A percentile compares a stretch with the other conserved stretches of the same genome.
These are phyloP conservation scores for Kwoniella dejecticola DNA, from an alignment of 768 basidiomycete species.

Conservation along the genomic window DNA sequence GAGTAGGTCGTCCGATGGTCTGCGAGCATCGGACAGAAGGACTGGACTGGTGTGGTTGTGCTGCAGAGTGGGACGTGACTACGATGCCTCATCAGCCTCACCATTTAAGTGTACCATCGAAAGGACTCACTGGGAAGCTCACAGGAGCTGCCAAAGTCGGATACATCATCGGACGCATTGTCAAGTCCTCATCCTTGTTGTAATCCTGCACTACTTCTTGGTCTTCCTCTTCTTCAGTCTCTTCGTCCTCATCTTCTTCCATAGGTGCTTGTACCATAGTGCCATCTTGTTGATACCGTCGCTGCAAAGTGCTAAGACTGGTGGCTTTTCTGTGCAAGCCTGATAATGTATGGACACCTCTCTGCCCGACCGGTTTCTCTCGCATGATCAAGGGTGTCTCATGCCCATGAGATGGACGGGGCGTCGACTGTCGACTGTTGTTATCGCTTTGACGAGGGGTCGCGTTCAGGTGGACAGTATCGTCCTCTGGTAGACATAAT, in stretches of 20 bases:
- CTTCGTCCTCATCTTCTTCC: constrained; percentile 30
- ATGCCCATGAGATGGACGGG: constrained; percentile 16
- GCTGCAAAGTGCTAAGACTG: constrained; percentile 48
- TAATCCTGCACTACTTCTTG: constrained; percentile 39
- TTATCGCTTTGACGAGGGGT: constrained; percentile 58
- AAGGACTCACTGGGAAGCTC: constrained; percentile 12
- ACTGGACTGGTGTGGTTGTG: constrained; percentile 29
- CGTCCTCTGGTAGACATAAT: constrained; percentile 70
- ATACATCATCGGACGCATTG: constrained; percentile 56
- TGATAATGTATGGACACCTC: constrained; percentile 54
- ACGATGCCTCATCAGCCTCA: too few species aligned
- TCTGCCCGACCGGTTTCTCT: constrained; percentile 35
- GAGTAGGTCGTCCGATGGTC: constrained; percentile 14
- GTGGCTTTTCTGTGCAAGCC: constrained; percentile 55
- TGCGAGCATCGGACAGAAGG: constrained; percentile 5
- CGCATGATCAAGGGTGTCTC: constrained; percentile 24
- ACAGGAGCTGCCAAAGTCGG: constrained; percentile 5
- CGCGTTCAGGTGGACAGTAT: constrained; percentile 6
- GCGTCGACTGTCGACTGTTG: constrained; percentile 64
- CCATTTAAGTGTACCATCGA: too few species aligned
- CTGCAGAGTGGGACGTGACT: constrained; percentile 17
- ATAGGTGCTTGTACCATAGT: constrained; percentile 17
- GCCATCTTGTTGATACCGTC: constrained; percentile 38
- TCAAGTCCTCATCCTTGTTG: constrained; percentile 66
- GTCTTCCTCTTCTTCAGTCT: constrained; percentile 39